Evolutionary conservation across 2,329 filamentous ascomycete genomes (phyloP), one percentile per base, ranked within the genome.

Genomic region (Atkinsonella hypoxylon): DNA sequence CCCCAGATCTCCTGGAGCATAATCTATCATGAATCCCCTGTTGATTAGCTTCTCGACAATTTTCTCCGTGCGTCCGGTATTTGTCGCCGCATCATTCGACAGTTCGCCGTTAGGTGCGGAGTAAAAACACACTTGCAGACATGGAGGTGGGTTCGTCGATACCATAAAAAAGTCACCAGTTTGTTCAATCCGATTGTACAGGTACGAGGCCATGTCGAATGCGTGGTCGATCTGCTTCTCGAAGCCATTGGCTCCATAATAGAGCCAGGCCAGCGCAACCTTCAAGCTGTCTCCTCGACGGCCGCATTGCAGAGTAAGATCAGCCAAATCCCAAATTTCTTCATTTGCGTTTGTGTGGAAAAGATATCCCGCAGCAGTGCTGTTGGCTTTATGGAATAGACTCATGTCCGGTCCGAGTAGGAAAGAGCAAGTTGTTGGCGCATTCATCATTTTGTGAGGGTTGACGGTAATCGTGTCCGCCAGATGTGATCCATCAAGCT

Each of bases 401-500:
- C 76, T 73, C 62, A 94, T 69, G 63, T 97, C 90, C 2, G 78
- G 77, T 0, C 81, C 83, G 12, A 98, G 76, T 4, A 98, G 77
- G 70, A 95, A 96, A 0, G 85, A 90, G 70, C 90, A 97, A 0
- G 90, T 95, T 40, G 94, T 72, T 0, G 93, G 91, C 2, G 89
- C 87, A 52, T 88, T 88, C 63, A 97, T 78, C 93, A 97, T 97
- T 71, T 97, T 97, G 71, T 98, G 93, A 51, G 93, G 90, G 67
- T 95, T 97, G 50, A 95, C 79, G 2, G 89, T 88, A 39, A 97
- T 73, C 13, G 82, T 88, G 67, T 96, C 78, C 10, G 90, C 93
- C 40, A 84, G 75, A 43, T 89, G 76, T 2, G 78, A 73, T 13
- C 91, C 91, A 1, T 71, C 65, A 10, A 97, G 70, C 62, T 89